Evolutionary conservation across 441 rosid species (phyloP), one percentile per base, ranked within the genome.

Genomic region (Monsonia emarginata): DNA sequence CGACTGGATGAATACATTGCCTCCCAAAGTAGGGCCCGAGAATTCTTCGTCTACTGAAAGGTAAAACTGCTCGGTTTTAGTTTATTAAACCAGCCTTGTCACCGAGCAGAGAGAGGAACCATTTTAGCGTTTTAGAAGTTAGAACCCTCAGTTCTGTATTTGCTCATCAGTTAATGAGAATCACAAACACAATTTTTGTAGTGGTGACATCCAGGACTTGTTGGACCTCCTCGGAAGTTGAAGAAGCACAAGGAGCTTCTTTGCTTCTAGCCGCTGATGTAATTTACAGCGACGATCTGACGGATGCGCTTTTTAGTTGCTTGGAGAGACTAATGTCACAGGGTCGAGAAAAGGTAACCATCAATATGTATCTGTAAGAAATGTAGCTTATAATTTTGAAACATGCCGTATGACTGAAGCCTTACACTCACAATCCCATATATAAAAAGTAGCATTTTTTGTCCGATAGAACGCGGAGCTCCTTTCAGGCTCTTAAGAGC

Each of bases 1-100:
- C 64, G 78, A 92, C 78, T 92, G 96, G 98, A 34, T 65, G 68
- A 75, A 74, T 60, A 40, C 81, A 44, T 90, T 96, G 97, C 98
- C 97, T 76, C 81, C 82, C 25, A 13, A 68, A 54, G 63, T 62
- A 50, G 62, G 27, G 61, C 24, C 18, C 4, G 69, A 36, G 46
- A 71, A 75, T 65, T 72, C 76, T 69, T 56, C 66, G 18, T 59
- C 71, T 68, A 73, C 71, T 24, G 67, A 44, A 27, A 78, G 86
- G 96, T 87, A 63, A 50, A 40, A 46, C n/a, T 26, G 5, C 18
- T 5, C 36, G 56, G 57, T 70, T 61, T 63, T 42, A 16, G 8
- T 48, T 61, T 54, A 48, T 21, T 46, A 38, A 38, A 38, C 14
- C 0, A n/a, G 36, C 7, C 36, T 32, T 32, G 14, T 30, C 42